Evolutionary conservation across 2,329 filamentous ascomycete species (phyloP).

Genomic region (Verticillium longisporum): DNA sequence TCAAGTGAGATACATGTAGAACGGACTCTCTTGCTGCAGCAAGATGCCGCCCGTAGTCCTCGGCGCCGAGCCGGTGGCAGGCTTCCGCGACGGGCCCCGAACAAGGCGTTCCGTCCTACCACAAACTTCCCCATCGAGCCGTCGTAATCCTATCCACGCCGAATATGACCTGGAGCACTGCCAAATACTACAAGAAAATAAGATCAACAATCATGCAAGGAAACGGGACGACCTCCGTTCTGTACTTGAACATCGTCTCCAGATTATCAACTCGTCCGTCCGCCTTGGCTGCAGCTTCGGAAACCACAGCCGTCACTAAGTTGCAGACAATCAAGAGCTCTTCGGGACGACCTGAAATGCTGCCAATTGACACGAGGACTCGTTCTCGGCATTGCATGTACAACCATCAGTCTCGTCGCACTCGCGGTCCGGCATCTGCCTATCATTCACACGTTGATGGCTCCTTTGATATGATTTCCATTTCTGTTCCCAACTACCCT

Average conservation of each 20-base stretch:
- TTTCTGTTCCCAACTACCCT: no score
- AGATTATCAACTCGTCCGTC: not conserved
- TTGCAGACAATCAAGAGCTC: not conserved
- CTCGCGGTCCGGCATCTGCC: not conserved
- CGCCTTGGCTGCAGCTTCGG: not conserved
- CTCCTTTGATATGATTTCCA: no score
- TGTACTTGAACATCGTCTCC: not conserved
- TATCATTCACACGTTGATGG: not conserved
- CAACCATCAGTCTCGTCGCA: not conserved
- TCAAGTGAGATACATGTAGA: no score
- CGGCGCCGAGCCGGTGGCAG: constrained; percentile 1
- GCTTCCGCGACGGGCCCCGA: not conserved
- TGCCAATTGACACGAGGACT: not conserved
- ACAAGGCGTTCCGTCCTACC: not conserved
- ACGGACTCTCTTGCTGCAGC: no score
- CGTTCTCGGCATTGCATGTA: no score
- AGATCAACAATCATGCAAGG: not conserved
- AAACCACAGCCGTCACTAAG: no score
- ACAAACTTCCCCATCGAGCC: not conserved
- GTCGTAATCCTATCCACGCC: not conserved
- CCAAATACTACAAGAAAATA: not conserved
- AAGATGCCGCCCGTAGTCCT: not conserved
- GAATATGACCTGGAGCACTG: no score
- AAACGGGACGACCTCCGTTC: not conserved
- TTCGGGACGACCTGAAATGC: not conserved